Evolutionary conservation across 2,329 filamentous ascomycete species (phyloP), one percentile per base, ranked within the genome.

Genomic region (Alternaria gaisen): DNA sequence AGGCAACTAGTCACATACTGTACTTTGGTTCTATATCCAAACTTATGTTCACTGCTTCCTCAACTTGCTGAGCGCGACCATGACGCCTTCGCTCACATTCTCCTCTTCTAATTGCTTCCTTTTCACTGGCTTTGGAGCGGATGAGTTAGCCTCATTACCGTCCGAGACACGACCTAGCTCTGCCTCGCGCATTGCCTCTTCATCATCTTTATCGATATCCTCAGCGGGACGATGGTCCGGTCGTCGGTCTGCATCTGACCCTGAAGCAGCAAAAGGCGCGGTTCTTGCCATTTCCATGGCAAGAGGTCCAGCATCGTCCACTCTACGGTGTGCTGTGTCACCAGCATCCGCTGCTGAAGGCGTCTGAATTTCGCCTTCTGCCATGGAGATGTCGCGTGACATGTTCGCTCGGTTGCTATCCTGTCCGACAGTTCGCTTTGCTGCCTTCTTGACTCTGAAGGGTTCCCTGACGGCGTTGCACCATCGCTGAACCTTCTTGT

Each of bases 401-500:
- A 74, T 53, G 1, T 64, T 68, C 41, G 58, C 60, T 41, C 60
- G 63, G 22, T 65, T 74, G 43, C 72, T 73, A 43, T 80, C 77
- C n/a, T 73, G 74, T 40, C 64, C 72, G 14, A 83, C 65, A n/a
- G 79, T 82, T 40, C 83, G 77, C 66, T 82, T 91, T n/a, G 85
- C 87, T 2, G 91, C 87, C 71, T 90, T 91, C 70, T 89, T 88
- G 5, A 90, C 88, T 59, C 92, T 83, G 71, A 98, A 97, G 0
- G 93, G 92, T 79, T 97, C 93, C 61, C 92, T 87, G 1, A 97
- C 91, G 10, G 91, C 90, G 58, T 84, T 86, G 68, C 86, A 90
- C 94, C 94, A 98, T 59, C 88, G 87, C 78, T 91, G 90, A 22
- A 97, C 93, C 80, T 99, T 99, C 81, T 92, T 93, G 79, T 96